Base-by-base conservation (phyloP, 352 stramenopile genomes). In the Globisporangium viniferum region DNA sequence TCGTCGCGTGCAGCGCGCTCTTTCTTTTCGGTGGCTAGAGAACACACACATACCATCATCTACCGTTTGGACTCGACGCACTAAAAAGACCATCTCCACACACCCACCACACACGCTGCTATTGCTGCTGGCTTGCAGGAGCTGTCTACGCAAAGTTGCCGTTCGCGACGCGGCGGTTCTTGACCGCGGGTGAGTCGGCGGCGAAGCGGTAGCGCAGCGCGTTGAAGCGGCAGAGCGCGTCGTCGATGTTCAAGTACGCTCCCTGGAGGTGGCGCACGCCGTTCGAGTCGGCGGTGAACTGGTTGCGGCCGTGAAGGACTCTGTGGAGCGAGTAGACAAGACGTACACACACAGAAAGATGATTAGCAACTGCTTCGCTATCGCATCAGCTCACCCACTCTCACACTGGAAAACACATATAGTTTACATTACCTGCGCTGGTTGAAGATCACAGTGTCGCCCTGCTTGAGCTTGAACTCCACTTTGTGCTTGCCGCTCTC, bases 231-330 rank as follows among this genome's bases (percentile, higher is more conserved):
- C 84, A 94, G n/a, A 92, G 66, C 33, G 85, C 88, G 71, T 96
- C 87, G 67, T 96, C 88, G 64, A 96, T 94, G 73, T 94, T 96
- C 67, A 96, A 39, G 68, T 96, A 96, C 3, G 86, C 93, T 66
- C 88, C 88, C 67, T 96, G 88, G 8, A 96, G 74, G 66, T 96
- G 88, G 55, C 88, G 86, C 48, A 91, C 76, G 33, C 85, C 86
- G 56, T 83, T 83, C n/a, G 85, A 91, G 36, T 73, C 78, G 39
- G 85, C 68, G 5, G 75, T 79, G 66, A 94, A 96, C 22, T 91
- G 72, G 59, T 90, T 92, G 60, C 88, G 82, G 39, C 88, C 88
- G 59, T 96, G 88, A 5, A 96, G 71, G 18, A 96, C 75, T 57
- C 88, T 78, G 71, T 18, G 27, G 14, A 46, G 27, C 20, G 35